Percentiles rank a stretch among this genome's conserved stretches.
phyloP scores from a whole-genome alignment of 176 grass and related monocot genomes.

The Paspalum notatum region DNA sequence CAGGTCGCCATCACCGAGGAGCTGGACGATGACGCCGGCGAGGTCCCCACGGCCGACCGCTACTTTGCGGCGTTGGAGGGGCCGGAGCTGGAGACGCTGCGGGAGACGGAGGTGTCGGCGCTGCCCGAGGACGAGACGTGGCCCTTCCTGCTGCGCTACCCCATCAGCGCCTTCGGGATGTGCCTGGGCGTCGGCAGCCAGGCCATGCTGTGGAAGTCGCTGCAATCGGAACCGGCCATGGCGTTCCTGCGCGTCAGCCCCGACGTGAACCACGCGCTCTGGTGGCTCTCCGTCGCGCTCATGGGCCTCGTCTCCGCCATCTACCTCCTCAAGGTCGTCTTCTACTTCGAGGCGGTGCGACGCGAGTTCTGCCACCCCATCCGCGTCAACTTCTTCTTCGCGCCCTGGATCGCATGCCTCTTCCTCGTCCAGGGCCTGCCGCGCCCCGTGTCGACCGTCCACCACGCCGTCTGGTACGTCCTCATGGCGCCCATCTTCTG shows the following conservation, averaged over 20 bases:
- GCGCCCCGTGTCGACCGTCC: not conserved
- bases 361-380: constrained; percentile 81
- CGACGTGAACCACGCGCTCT: constrained; percentile 51
- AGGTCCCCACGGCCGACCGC: constrained; percentile 53
- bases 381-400: constrained; percentile 88
- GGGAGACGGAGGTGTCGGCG: constrained; percentile 53
- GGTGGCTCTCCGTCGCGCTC: constrained; percentile 63
- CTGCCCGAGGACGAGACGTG: constrained; percentile 74
- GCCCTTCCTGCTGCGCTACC: constrained; percentile 89
- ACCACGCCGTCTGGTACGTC: constrained; percentile 47
- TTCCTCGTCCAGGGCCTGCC: constrained; percentile 63
- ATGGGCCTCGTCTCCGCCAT: constrained; percentile 49
- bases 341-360: constrained; percentile 63
- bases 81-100: constrained; percentile 74
- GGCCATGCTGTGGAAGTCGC: constrained; percentile 81
- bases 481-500: constrained; percentile 60
- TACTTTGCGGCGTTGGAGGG: constrained; percentile 86
- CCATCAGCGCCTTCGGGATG: constrained; percentile 74
- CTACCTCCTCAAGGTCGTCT: constrained; percentile 69
- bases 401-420: constrained; percentile 73
- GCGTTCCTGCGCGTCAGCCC: constrained; percentile 57
- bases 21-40: constrained; percentile 1
- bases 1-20: not conserved
- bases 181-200: constrained; percentile 81
- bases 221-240: constrained; percentile 45